Evolutionary conservation across 2,329 filamentous ascomycete genomes (phyloP).

Genomic region (Ceratocystis variospora): DNA sequence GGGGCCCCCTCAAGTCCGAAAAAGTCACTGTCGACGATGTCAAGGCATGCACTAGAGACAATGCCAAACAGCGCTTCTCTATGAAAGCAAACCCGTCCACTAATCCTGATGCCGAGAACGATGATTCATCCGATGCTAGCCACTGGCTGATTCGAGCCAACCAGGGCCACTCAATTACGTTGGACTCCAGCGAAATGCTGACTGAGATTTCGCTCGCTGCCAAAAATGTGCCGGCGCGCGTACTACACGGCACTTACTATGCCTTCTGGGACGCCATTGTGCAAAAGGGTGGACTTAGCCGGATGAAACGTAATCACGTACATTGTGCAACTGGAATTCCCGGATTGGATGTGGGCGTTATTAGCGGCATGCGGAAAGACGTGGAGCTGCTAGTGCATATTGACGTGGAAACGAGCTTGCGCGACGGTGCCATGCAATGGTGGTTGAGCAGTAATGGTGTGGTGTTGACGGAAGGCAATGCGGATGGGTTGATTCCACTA

Average conservation of each 20-base stretch:
- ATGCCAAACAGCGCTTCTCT: constrained; percentile 84
- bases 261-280: constrained; percentile 64
- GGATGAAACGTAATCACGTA: constrained; percentile 76
- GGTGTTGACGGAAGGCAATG: constrained; percentile 48
- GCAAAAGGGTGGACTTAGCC: constrained; percentile 59
- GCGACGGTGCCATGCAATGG: constrained; percentile 49
- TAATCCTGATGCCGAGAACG: constrained; percentile 23
- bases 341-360: constrained; percentile 31
- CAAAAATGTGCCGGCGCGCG: constrained; percentile 47
- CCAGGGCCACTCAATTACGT: constrained; percentile 78
- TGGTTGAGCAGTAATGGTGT: constrained; percentile 71
- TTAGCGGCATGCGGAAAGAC: constrained; percentile 68
- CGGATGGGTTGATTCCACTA: constrained; percentile 47
- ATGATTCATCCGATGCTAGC: constrained; percentile 35
- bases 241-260: constrained; percentile 84
- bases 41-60: constrained; percentile 51
- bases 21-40: constrained; percentile 66
- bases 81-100: constrained; percentile 37
- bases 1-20: constrained; percentile 49
- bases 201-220: constrained; percentile 48
- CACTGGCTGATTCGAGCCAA: constrained; percentile 86
- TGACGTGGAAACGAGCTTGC: constrained; percentile 53
- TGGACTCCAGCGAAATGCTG: constrained; percentile 57
- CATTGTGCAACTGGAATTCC: constrained; percentile 73
- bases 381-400: constrained; percentile 68